Evolutionary conservation across 139 green algal species (phyloP).

Genomic region (Mesostigma viride): DNA sequence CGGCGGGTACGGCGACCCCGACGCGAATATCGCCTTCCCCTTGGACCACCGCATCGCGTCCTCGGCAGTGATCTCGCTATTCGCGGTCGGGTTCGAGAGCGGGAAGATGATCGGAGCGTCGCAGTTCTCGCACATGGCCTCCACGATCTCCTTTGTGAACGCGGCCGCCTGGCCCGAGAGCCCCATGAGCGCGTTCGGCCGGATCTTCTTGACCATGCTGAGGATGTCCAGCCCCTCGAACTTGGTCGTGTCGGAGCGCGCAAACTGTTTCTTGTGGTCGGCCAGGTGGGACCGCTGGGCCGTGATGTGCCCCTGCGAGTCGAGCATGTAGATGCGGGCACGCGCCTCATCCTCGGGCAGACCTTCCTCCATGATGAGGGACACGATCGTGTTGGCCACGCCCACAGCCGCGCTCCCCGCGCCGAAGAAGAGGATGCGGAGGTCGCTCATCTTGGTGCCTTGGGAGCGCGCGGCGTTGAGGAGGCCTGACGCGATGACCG

Average conservation of each 20-base stretch:
- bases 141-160: conserved; percentile 25
- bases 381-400: conserved; percentile 62
- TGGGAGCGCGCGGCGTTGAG: conserved; percentile 3
- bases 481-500: conserved; percentile 10
- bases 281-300: background rate
- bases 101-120: conserved; percentile 75
- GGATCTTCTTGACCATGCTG: conserved; percentile 1
- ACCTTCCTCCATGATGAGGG: conserved; percentile 25
- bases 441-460: background rate
- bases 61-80: conserved; percentile 66
- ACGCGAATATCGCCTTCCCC: conserved; percentile 64
- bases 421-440: background rate
- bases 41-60: conserved; percentile 38
- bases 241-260: background rate
- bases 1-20: conserved; percentile 62
- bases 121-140: conserved; percentile 24
- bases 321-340: background rate
- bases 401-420: conserved; percentile 43
- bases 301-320: conserved; percentile 17
- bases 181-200: conserved; percentile 29
- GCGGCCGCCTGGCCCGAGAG: conserved; percentile 6
- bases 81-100: conserved; percentile 80
- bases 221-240: background rate
- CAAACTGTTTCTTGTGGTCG: conserved; percentile 7
- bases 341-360: conserved; percentile 30